phyloP scores from a whole-genome alignment of 441 rosid species.

The Flueggea neowawraea region DNA sequence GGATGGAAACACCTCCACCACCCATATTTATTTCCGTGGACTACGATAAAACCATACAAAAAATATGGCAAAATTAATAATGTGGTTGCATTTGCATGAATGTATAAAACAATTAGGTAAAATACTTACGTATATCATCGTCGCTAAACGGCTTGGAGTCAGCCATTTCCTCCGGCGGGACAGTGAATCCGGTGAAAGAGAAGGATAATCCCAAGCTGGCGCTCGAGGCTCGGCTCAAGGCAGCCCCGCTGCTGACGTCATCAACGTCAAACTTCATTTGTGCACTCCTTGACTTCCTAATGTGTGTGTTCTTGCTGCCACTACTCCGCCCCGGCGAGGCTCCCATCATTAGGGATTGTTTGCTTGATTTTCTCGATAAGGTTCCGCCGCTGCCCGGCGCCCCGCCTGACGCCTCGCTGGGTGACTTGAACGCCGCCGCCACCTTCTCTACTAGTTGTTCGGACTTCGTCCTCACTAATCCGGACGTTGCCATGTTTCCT shows the following conservation, averaged over 20 bases:
- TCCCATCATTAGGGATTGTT: constrained; percentile 37
- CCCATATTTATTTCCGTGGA: no score
- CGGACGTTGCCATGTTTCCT: constrained; percentile 50
- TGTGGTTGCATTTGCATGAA: constrained; percentile 18
- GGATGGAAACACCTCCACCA: no score
- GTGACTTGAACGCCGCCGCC: constrained; percentile 71
- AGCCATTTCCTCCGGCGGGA: constrained; percentile 80
- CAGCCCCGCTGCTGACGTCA: constrained; percentile 79
- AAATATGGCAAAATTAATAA: not conserved
- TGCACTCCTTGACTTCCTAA: constrained; percentile 84
- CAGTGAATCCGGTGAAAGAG: constrained; percentile 86
- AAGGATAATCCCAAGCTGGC: constrained; percentile 90
- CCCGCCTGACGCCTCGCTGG: constrained; percentile 29
- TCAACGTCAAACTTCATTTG: constrained; percentile 70
- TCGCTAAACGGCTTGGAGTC: constrained; percentile 86
- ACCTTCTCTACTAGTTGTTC: constrained; percentile 70
- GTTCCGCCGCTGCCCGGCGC: constrained; percentile 30
- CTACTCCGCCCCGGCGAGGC: constrained; percentile 63
- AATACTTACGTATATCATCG: constrained; percentile 67
- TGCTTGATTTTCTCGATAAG: constrained; percentile 68
- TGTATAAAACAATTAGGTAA: not conserved
- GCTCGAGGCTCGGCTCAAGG: constrained; percentile 91
- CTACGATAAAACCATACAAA: no score
- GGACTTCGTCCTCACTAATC: constrained; percentile 71
- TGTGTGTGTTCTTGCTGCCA: constrained; percentile 49